Conservation (phyloP, 495 filamentous ascomycete species). For the Bathelium albidoporum region DNA sequence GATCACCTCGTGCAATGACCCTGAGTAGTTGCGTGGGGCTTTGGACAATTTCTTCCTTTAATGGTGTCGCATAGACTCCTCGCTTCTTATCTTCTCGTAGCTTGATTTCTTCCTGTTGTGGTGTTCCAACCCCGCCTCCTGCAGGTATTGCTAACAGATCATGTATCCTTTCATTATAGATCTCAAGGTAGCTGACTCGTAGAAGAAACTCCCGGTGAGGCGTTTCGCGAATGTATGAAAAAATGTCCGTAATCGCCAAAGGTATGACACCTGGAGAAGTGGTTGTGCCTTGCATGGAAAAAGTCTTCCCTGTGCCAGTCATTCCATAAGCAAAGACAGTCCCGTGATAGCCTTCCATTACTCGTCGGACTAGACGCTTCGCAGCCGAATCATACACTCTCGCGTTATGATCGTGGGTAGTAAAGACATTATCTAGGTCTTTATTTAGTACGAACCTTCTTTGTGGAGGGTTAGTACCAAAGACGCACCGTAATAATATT, state of each 20-base stretch:
- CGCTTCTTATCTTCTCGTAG: constrained; percentile 90
- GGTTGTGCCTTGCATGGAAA: constrained; percentile 97
- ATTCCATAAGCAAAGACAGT: constrained; percentile 99
- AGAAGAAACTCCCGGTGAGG: constrained; percentile 89
- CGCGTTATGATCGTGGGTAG: constrained; percentile 81
- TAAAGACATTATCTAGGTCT: constrained; percentile 81
- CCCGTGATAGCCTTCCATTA: constrained; percentile 98
- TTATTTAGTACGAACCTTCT: constrained; percentile 10
- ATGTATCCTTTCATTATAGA: constrained; percentile 97
- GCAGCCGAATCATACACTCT: constrained; percentile 88
- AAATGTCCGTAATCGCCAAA: constrained; percentile 94
- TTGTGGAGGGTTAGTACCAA: not conserved
- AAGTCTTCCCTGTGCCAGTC: constrained; percentile 98
- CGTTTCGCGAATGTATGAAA: constrained; percentile 96
- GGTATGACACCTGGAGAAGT: constrained; percentile 96
- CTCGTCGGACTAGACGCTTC: constrained; percentile 85
- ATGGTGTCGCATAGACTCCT: constrained; percentile 88
- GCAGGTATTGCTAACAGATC: constrained; percentile 73
- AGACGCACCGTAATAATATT: constrained; percentile 78
- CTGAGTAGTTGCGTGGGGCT: constrained; percentile 90
- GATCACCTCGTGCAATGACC: constrained; percentile 90
- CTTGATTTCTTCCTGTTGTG: constrained; percentile 81
- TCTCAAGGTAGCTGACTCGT: constrained; percentile 95
- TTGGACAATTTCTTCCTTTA: constrained; percentile 98
- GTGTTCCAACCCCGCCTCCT: constrained; percentile 34